These are phyloP conservation scores for Boletus pseudo-olivaceus DNA, from an alignment of 768 basidiomycete species.

Conservation along the genomic window DNA sequence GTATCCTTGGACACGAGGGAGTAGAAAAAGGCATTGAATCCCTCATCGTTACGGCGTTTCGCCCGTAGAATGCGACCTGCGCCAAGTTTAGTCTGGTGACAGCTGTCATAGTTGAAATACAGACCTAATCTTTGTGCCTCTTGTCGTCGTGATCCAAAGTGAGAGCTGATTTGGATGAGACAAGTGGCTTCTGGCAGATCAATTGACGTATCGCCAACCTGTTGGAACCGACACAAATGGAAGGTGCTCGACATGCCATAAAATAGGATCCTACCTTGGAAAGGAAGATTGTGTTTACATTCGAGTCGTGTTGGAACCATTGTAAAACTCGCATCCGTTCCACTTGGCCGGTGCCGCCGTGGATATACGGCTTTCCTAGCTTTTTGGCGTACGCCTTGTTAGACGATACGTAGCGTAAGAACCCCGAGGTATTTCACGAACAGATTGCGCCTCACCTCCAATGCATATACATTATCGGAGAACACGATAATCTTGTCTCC, in stretches of 20 bases:
- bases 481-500: slow-evolving; percentile 99
- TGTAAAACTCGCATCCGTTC: slow-evolving; percentile 95
- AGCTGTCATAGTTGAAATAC: slow-evolving; percentile 23
- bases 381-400: slow-evolving; percentile 90
- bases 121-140: slow-evolving; percentile 93
- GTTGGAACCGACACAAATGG: slow-evolving; percentile 15
- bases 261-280: slow-evolving; percentile 66
- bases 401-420: slow-evolving; percentile 1
- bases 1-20: slow-evolving; percentile 99
- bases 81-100: slow-evolving; percentile 9
- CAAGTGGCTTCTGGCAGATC: slow-evolving; percentile 99
- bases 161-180: slow-evolving; percentile 98
- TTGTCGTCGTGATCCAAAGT: slow-evolving; percentile 96
- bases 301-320: slow-evolving; percentile 92
- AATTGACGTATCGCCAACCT: slow-evolving; percentile 98
- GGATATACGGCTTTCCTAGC: slow-evolving; percentile 90
- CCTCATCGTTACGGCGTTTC: slow-evolving; percentile 97
- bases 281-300: slow-evolving; percentile 96
- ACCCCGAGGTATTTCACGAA: background rate
- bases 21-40: slow-evolving; percentile 99
- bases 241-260: slow-evolving; percentile 9
- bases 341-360: slow-evolving; percentile 91
- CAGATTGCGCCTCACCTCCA: slow-evolving; percentile 63
- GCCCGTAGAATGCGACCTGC: slow-evolving; percentile 93
- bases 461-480: slow-evolving; percentile 95